Percentiles rank a stretch among this genome's conserved stretches.
Conservation (phyloP, 192 early-diverging fungal genomes). For the Coemansia sp. region DNA sequence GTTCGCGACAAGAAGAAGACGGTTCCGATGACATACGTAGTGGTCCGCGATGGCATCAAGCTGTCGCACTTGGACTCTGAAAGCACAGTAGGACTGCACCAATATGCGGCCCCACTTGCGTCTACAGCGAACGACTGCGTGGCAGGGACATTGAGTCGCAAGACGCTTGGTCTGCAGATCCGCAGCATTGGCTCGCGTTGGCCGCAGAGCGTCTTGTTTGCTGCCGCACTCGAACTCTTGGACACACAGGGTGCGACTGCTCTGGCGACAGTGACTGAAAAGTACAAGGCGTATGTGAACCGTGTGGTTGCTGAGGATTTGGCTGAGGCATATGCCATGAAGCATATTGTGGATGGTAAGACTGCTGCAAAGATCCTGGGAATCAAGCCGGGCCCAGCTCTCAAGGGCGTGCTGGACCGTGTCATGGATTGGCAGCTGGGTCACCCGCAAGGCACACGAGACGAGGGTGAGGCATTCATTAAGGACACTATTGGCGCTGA, state of each 20-base stretch:
- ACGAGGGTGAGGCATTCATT: slow-evolving; percentile 66
- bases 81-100: slow-evolving; percentile 26
- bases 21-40: slow-evolving; percentile 51
- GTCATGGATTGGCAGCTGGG: slow-evolving; percentile 88
- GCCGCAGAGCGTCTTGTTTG: slow-evolving; percentile 57
- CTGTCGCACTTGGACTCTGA: slow-evolving; percentile 51
- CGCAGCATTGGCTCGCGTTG: slow-evolving; percentile 63
- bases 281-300: slow-evolving; percentile 29
- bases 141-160: slow-evolving; percentile 16
- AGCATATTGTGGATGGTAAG: slow-evolving; percentile 64
- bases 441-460: slow-evolving; percentile 63
- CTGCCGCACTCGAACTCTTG: slow-evolving; percentile 54
- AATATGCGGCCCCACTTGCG: slow-evolving; percentile 15
- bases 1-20: slow-evolving; percentile 54
- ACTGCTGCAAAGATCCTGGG: slow-evolving; percentile 61
- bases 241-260: neutral
- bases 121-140: slow-evolving; percentile 4
- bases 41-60: slow-evolving; percentile 68
- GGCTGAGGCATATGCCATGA: slow-evolving; percentile 31
- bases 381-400: slow-evolving; percentile 72
- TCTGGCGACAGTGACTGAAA: slow-evolving; percentile 11
- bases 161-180: slow-evolving; percentile 63
- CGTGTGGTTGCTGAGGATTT: slow-evolving; percentile 19
- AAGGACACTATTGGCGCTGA: slow-evolving; percentile 4
- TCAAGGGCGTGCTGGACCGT: slow-evolving; percentile 63